These are phyloP conservation scores for Flaveria floridana DNA, from an alignment of 140 eudicot genomes.

Conservation along the genomic window DNA sequence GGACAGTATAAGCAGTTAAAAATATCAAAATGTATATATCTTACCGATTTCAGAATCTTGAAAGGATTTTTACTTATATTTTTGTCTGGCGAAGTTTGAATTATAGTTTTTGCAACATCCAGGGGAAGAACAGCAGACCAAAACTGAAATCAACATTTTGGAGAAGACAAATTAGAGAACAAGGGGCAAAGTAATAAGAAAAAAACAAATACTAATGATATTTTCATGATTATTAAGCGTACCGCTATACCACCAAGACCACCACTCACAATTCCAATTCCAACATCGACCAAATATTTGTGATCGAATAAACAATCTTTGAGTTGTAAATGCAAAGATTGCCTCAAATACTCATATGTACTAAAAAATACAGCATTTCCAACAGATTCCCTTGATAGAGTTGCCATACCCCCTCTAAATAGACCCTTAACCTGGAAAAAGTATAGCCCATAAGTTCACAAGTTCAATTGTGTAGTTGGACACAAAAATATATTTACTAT, in stretches of 20 bases:
- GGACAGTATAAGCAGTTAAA: not conserved
- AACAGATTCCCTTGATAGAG: conserved; percentile 72
- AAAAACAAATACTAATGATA: not conserved
- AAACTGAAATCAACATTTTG: conserved; percentile 42
- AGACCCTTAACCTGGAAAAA: conserved; percentile 65
- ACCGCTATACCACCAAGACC: conserved; percentile 93
- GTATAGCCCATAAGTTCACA: conserved; percentile 33
- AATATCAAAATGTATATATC: conserved; percentile 14
- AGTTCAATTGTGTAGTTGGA: not conserved
- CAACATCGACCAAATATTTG: conserved; percentile 54
- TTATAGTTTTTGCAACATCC: conserved; percentile 86
- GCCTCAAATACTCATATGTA: conserved; percentile 70
- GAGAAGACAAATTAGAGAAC: not conserved
- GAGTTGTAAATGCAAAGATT: conserved; percentile 57
- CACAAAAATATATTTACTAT: not conserved
- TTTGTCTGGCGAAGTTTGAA: conserved; percentile 65
- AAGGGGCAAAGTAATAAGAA: conserved; percentile 17
- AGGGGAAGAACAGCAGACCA: conserved; percentile 79
- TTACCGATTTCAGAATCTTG: conserved; percentile 54
- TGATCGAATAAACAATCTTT: conserved; percentile 46
- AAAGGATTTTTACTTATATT: conserved; percentile 65
- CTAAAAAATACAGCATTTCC: conserved; percentile 84
- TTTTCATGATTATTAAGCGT: conserved; percentile 29
- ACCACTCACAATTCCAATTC: conserved; percentile 84
- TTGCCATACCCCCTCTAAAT: conserved; percentile 74